These are phyloP conservation scores for Penicillium sp. DNA, from an alignment of 2,329 filamentous ascomycete genomes.

Conservation along the genomic window DNA sequence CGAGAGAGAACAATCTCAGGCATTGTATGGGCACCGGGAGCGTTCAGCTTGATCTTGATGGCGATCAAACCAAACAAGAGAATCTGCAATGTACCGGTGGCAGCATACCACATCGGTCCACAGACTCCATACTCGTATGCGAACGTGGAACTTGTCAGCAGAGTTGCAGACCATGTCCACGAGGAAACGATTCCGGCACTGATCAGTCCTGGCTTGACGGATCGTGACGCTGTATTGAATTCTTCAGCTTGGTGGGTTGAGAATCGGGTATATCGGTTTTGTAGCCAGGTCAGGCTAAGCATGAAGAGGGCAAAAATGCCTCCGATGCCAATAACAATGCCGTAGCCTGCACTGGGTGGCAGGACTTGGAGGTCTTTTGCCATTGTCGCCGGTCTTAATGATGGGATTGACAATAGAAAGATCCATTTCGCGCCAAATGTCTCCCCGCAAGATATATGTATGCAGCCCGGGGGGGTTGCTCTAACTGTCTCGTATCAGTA, in stretches of 20 bases:
- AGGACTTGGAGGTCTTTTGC: slow-evolving; percentile 19
- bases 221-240: slow-evolving; percentile 49
- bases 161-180: slow-evolving; percentile 53
- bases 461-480: neutral
- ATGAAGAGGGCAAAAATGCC: slow-evolving; percentile 47
- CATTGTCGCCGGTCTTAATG: slow-evolving; percentile 2
- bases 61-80: slow-evolving; percentile 45
- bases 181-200: slow-evolving; percentile 50
- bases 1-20: slow-evolving; percentile 44
- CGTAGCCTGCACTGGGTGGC: slow-evolving; percentile 49
- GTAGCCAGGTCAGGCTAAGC: slow-evolving; percentile 44
- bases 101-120: slow-evolving; percentile 47
- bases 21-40: slow-evolving; percentile 46
- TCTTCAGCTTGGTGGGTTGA: slow-evolving; percentile 43
- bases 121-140: slow-evolving; percentile 46
- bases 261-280: slow-evolving; percentile 39
- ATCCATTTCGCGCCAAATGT: neutral
- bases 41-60: slow-evolving; percentile 44
- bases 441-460: neutral
- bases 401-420: neutral
- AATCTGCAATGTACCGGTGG: slow-evolving; percentile 43
- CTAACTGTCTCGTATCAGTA: neutral
- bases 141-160: slow-evolving; percentile 44
- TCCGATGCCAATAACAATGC: slow-evolving; percentile 53
- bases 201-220: slow-evolving; percentile 44